These are phyloP conservation scores for Fomes fomentarius DNA, from an alignment of 1,284 basidiomycete genomes.

Conservation along the genomic window DNA sequence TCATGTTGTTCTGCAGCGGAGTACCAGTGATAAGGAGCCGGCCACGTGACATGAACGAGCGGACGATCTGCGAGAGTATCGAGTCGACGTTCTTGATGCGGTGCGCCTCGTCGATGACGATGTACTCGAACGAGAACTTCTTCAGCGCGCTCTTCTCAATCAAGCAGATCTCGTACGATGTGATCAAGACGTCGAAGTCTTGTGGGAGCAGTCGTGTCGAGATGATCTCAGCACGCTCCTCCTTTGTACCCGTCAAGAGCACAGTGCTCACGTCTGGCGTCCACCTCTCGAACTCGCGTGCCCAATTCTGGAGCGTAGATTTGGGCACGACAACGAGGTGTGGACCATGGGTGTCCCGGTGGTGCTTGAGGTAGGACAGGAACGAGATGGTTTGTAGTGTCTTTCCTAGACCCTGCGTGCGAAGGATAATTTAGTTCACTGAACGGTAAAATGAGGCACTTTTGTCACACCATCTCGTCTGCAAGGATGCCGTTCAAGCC, in stretches of 20 bases:
- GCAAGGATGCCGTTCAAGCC: conserved; percentile 93
- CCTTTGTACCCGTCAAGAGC: conserved; percentile 85
- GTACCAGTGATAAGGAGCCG: conserved; percentile 96
- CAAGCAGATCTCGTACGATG: conserved; percentile 97
- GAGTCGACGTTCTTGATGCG: conserved; percentile 99
- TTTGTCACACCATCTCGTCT: conserved; percentile 84
- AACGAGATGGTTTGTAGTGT: conserved; percentile 98
- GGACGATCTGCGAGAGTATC: conserved; percentile 94
- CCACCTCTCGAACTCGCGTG: conserved; percentile 93
- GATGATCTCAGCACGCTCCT: conserved; percentile 88
- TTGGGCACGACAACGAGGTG: conserved; percentile 98
- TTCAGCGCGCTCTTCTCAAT: conserved; percentile 92
- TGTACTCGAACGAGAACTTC: conserved; percentile 98
- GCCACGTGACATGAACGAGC: conserved; percentile 88
- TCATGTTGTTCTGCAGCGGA: conserved; percentile 96
- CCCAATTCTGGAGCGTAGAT: conserved; percentile 97
- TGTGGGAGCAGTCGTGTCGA: conserved; percentile 79
- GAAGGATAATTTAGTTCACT: conserved; percentile 1
- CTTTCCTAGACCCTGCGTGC: conserved; percentile 89
- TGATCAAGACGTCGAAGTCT: conserved; percentile 95
- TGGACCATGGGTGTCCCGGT: conserved; percentile 77
- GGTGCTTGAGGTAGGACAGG: conserved; percentile 92
- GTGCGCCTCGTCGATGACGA: conserved; percentile 98
- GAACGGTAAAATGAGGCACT: not conserved
- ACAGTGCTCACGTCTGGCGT: conserved; percentile 88